Evolutionary conservation across 345 rosid species (phyloP).

Genomic region (Psidium guajava): DNA sequence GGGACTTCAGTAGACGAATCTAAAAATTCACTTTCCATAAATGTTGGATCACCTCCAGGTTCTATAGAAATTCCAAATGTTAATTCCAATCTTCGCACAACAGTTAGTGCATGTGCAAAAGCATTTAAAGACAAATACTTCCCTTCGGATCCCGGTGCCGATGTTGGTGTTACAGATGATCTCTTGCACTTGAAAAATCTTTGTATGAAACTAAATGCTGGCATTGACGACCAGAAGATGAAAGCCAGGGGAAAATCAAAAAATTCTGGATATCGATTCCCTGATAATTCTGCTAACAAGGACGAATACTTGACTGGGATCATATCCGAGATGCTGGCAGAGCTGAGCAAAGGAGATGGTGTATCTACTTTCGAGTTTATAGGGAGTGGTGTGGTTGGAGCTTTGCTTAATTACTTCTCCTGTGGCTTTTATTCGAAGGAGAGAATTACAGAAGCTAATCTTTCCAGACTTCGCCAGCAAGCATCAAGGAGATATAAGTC

Average conservation of each 20-base stretch:
- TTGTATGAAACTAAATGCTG: slow-evolving; percentile 60
- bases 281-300: slow-evolving; percentile 52
- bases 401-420: slow-evolving; percentile 85
- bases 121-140: slow-evolving; percentile 85
- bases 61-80: slow-evolving; percentile 54
- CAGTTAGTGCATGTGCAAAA: slow-evolving; percentile 83
- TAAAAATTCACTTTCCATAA: slow-evolving; percentile 38
- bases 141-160: slow-evolving; percentile 61
- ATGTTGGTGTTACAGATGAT: slow-evolving; percentile 93
- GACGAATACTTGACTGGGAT: slow-evolving; percentile 79
- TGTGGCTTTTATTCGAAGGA: slow-evolving; percentile 85
- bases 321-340: slow-evolving; percentile 73
- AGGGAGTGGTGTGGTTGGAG: slow-evolving; percentile 96
- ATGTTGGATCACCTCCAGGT: slow-evolving; percentile 57
- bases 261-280: slow-evolving; percentile 42
- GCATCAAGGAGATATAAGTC: slow-evolving; percentile 71
- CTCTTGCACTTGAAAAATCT: slow-evolving; percentile 78
- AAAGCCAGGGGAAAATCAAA: slow-evolving; percentile 88
- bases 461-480: slow-evolving; percentile 77
- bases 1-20: slow-evolving; percentile 57
- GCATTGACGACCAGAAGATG: slow-evolving; percentile 74
- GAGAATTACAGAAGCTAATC: slow-evolving; percentile 63
- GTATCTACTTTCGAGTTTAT: slow-evolving; percentile 98
- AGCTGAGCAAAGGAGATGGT: slow-evolving; percentile 92
- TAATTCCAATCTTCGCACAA: slow-evolving; percentile 53